phyloP scores from a whole-genome alignment of 768 basidiomycete genomes.

The Lentinus tigrinus region DNA sequence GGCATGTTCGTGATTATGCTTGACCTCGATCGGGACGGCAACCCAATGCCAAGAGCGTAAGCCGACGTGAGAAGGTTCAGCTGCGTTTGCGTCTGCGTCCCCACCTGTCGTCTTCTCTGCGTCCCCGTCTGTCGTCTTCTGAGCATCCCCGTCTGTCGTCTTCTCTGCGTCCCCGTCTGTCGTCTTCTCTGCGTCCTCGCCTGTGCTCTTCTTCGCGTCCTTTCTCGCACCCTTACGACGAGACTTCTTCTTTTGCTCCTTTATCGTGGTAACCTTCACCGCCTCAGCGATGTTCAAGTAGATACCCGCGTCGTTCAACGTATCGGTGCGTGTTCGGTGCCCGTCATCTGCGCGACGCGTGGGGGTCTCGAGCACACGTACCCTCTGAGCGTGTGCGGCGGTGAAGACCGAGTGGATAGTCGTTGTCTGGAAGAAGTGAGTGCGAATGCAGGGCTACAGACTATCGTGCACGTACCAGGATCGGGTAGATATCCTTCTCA shows the following conservation, averaged over 20 bases:
- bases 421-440: neutral
- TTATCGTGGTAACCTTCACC: too few species aligned
- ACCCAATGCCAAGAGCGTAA: neutral
- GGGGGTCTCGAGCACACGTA: neutral
- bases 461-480: too few species aligned
- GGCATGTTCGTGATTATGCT: neutral
- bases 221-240: too few species aligned
- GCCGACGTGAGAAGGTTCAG: neutral
- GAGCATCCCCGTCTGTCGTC: neutral
- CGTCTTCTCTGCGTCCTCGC: neutral
- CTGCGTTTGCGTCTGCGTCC: neutral
- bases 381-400: neutral
- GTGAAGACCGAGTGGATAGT: neutral
- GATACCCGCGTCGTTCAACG: neutral
- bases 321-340: neutral
- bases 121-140: neutral
- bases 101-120: neutral
- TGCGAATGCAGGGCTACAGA: too few species aligned
- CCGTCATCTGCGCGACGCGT: neutral
- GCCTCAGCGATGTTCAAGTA: neutral
- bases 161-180: neutral
- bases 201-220: neutral
- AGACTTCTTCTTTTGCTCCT: too few species aligned
- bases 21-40: neutral
- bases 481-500: too few species aligned